phyloP scores from a whole-genome alignment of 1,284 basidiomycete genomes.

The Ganoderma leucocontextum region DNA sequence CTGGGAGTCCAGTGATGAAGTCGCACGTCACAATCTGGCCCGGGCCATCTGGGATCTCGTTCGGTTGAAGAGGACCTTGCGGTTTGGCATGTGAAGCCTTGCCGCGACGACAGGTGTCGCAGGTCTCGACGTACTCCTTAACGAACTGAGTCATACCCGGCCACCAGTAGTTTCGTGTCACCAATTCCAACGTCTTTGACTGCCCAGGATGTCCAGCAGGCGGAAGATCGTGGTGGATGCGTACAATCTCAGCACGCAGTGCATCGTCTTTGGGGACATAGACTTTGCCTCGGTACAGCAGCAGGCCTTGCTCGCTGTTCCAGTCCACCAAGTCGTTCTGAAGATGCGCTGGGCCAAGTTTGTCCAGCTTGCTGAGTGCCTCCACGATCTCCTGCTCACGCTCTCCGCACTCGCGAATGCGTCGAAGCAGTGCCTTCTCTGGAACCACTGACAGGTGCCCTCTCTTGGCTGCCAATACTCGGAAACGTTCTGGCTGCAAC shows the following conservation, averaged over 20 bases:
- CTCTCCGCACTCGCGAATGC: not conserved
- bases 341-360: not conserved
- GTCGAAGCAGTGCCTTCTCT: not conserved
- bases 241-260: not conserved
- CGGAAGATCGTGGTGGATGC: conserved; percentile 5
- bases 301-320: not conserved
- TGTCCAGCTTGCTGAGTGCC: not conserved
- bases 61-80: conserved; percentile 20
- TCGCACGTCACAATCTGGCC: conserved; percentile 41
- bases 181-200: conserved; percentile 3
- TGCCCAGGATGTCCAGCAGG: conserved; percentile 4
- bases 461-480: not conserved
- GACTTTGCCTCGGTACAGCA: conserved; percentile 49
- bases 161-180: conserved; percentile 8
- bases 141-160: conserved; percentile 41
- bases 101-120: conserved; percentile 47
- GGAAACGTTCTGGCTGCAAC: conserved; percentile 28
- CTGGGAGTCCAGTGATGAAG: conserved; percentile 44
- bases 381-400: not conserved
- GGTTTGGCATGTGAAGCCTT: conserved; percentile 37
- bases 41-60: conserved; percentile 17
- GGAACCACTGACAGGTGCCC: not conserved
- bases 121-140: conserved; percentile 46
- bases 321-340: not conserved
- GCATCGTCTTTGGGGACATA: not conserved